Evolutionary conservation across 2,329 filamentous ascomycete genomes (phyloP).

Genomic region (Fusarium tricinctum): DNA sequence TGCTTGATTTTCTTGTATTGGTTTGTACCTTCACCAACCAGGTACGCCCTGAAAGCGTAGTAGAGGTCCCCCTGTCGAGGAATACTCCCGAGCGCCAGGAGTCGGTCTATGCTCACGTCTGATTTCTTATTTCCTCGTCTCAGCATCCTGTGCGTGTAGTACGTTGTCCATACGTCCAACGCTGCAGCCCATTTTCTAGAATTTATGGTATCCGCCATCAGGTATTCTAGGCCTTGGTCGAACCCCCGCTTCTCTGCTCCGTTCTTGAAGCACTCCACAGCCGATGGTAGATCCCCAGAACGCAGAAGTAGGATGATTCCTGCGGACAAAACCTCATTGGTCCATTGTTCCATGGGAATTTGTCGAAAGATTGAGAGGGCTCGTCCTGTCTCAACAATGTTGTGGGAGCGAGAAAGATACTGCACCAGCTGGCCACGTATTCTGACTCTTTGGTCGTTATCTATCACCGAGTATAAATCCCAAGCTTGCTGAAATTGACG

Average conservation of each 20-base stretch:
- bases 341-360: constrained; percentile 57
- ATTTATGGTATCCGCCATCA: constrained; percentile 59
- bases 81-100: constrained; percentile 47
- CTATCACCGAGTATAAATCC: constrained; percentile 58
- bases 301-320: constrained; percentile 60
- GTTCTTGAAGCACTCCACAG: constrained; percentile 57
- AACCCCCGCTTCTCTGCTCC: constrained; percentile 55
- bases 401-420: constrained; percentile 60
- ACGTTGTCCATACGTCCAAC: constrained; percentile 56
- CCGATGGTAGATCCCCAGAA: constrained; percentile 56
- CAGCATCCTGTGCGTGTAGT: constrained; percentile 45
- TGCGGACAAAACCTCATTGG: constrained; percentile 56
- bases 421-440: constrained; percentile 55
- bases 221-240: constrained; percentile 59
- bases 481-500: constrained; percentile 60
- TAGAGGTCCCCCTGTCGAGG: constrained; percentile 52
- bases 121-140: constrained; percentile 17
- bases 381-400: constrained; percentile 61
- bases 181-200: constrained; percentile 55
- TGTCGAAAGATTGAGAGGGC: constrained; percentile 61
- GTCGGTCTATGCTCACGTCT: constrained; percentile 30
- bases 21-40: constrained; percentile 48
- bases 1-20: constrained; percentile 45
- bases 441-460: constrained; percentile 49
- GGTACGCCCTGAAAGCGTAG: constrained; percentile 53